Conservation (phyloP, 2,329 filamentous ascomycete genomes). For the Sporothrix protearum region DNA sequence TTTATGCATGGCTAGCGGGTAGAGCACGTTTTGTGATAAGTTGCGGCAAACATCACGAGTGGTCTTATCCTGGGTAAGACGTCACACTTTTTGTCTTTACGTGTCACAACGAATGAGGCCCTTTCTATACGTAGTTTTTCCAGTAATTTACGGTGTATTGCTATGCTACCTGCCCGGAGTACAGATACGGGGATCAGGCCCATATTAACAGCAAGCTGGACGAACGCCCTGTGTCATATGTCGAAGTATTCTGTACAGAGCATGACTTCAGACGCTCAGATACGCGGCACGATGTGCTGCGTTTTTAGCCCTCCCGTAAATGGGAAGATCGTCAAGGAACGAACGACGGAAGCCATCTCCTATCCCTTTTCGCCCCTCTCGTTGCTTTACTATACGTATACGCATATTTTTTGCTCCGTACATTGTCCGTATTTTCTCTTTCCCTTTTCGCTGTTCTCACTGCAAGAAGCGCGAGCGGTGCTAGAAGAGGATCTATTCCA, state of each 20-base stretch:
- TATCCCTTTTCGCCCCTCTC: background rate
- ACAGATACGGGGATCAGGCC: too few species aligned
- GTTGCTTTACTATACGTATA: too few species aligned
- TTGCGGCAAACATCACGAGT: background rate
- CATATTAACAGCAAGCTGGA: too few species aligned
- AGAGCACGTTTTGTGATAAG: too few species aligned
- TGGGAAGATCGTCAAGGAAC: background rate
- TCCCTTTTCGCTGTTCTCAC: background rate
- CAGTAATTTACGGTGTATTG: too few species aligned
- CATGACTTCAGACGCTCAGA: background rate
- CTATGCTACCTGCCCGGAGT: too few species aligned
- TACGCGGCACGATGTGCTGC: background rate
- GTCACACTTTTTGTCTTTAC: background rate
- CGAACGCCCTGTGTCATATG: too few species aligned
- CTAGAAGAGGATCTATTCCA: constrained; percentile 4
- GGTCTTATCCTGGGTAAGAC: background rate
- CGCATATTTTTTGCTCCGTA: too few species aligned
- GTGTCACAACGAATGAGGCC: too few species aligned
- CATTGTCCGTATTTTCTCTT: background rate
- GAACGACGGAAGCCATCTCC: background rate
- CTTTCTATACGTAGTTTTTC: too few species aligned
- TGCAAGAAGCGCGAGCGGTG: background rate
- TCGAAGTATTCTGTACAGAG: too few species aligned
- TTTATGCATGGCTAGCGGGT: too few species aligned
- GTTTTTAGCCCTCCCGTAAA: background rate